phyloP scores from a whole-genome alignment of 2,329 filamentous ascomycete species.

The Clonostachys byssicola region DNA sequence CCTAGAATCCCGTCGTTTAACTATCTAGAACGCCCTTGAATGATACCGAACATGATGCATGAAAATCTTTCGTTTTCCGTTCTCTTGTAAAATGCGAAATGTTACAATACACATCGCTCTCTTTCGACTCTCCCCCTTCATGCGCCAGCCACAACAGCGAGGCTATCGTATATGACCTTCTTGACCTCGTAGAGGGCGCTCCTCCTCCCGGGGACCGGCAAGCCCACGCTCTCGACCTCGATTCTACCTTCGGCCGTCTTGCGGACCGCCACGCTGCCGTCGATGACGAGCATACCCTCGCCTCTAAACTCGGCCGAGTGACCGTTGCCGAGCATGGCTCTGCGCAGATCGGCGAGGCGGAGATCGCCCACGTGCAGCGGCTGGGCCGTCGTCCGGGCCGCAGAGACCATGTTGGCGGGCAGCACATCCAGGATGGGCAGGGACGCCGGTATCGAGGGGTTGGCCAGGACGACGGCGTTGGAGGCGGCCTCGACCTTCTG shows the following conservation, averaged over 20 bases:
- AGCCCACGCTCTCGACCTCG: conserved; percentile 75
- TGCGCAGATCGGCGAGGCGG: conserved; percentile 80
- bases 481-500: conserved; percentile 34
- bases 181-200: conserved; percentile 84
- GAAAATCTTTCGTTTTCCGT: too few relatives aligned
- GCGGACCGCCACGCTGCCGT: conserved; percentile 80
- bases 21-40: neutral
- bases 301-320: conserved; percentile 91
- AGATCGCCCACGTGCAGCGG: conserved; percentile 94
- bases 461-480: conserved; percentile 16
- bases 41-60: neutral
- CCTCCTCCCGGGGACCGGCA: conserved; percentile 25
- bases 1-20: too few relatives aligned
- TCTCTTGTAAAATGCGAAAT: too few relatives aligned
- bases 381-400: conserved; percentile 67
- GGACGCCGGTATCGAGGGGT: conserved; percentile 3
- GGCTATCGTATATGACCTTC: conserved; percentile 85
- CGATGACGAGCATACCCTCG: conserved; percentile 86
- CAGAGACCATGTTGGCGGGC: conserved; percentile 9
- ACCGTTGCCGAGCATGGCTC: conserved; percentile 75
- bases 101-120: neutral
- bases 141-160: conserved; percentile 79
- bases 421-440: neutral
- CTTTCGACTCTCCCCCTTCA: neutral
- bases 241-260: conserved; percentile 86